These are phyloP conservation scores for Ogataea nakhonphanomensis DNA, from an alignment of 805 yeast species.

Conservation along the genomic window DNA sequence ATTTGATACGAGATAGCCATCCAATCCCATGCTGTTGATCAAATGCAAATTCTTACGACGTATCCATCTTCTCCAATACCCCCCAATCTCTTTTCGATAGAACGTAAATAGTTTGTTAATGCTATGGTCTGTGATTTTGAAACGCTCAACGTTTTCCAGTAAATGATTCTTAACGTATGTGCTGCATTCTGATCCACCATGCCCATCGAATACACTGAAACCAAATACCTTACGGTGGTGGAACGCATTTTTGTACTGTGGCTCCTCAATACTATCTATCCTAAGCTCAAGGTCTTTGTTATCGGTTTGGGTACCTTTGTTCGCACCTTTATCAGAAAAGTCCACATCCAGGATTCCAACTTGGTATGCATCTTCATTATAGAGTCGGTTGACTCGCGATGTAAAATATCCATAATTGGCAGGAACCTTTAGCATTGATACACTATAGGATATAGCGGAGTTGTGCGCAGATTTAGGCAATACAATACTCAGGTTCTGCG, in stretches of 20 bases:
- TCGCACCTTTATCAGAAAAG: constrained; percentile 11
- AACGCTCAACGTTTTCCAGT: constrained; percentile 48
- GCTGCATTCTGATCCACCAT: constrained; percentile 82
- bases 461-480: constrained; percentile 18
- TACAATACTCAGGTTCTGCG: constrained; percentile 30
- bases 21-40: constrained; percentile 21
- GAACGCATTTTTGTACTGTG: constrained; percentile 14
- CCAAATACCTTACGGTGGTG: constrained; percentile 47
- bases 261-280: constrained; percentile 15
- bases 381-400: constrained; percentile 68
- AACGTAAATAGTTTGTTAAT: constrained; percentile 44
- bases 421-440: constrained; percentile 63
- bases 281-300: constrained; percentile 16
- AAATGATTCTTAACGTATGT: constrained; percentile 54
- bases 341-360: constrained; percentile 43
- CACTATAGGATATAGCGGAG: constrained; percentile 37
- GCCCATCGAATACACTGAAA: constrained; percentile 87
- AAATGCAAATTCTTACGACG: constrained; percentile 35
- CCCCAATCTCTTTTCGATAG: constrained; percentile 63
- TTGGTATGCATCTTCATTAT: constrained; percentile 79
- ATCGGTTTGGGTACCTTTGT: neutral
- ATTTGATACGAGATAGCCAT: constrained; percentile 6
- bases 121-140: constrained; percentile 32
- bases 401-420: constrained; percentile 75
- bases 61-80: constrained; percentile 83